Base-by-base conservation (phyloP, 2,329 filamentous ascomycete species). In the Paraconiothyrium brasiliense region DNA sequence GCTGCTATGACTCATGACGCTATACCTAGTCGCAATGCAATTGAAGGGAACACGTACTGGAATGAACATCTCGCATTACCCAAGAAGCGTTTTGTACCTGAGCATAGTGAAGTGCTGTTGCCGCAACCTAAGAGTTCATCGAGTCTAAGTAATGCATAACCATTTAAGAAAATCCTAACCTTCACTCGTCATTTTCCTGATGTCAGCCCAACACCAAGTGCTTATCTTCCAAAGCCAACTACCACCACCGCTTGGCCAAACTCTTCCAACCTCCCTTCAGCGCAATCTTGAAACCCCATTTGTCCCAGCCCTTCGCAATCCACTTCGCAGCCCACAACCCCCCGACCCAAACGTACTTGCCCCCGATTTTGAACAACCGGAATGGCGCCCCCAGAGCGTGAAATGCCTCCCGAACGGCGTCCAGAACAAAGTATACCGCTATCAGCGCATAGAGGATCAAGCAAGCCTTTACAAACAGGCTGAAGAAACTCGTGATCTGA, bases 391-490 rank as follows among this genome's bases (percentile, higher is more conserved):
- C 66, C 3, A 76, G 22, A 16, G 63, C 65, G 60, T 67, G 57
- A 9, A 74, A 59, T 3, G 67, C 69, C 41, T 71, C 67, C 11
- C 71, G 37, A 3, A 74, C 51, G 0, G 71, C 74, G 60, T 76
- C 71, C 2, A 76, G 67, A 7, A 75, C 27, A 49, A 68, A 75
- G 62, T 73, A 75, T 52, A 74, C n/a, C 8, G 68, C 71, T 9
- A 75, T 58, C 9, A 74, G 55, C 8, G 55, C 57, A 34, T 76
- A 76, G 3, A 75, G 11, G 0, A 68, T 20, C 3, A 75, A 39
- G 13, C 61, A 64, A 3, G 73, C 46, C 34, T 71, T 72, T 10
- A 72, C 16, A 0, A 70, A 9, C 11, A 73, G 34, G 1, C 60
- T 48, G 3, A 55, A 50, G 2, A 72, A 57, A 2, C 46, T 37